Evolutionary conservation across 352 stramenopile genomes (phyloP).

Genomic region (Globisporangium emineosum): DNA sequence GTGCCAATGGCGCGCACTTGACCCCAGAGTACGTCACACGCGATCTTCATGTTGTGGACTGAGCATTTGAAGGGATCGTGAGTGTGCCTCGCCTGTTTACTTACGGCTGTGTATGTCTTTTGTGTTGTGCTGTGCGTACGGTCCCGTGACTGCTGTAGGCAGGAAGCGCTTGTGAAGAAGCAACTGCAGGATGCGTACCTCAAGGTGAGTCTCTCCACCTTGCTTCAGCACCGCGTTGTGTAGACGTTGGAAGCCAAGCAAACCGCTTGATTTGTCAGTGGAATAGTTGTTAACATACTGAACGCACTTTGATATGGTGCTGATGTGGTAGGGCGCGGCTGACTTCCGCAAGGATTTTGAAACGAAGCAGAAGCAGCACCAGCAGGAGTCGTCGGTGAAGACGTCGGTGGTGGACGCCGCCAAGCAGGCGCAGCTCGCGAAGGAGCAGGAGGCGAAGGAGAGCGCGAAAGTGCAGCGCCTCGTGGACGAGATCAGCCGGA

Average conservation of each 20-base stretch:
- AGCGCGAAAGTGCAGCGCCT: conserved; percentile 68
- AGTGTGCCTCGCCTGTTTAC: not conserved
- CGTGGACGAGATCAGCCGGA: conserved; percentile 76
- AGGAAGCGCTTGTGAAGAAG: conserved; percentile 65
- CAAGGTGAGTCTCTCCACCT: conserved; percentile 35
- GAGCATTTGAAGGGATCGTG: not conserved
- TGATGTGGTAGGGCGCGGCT: conserved; percentile 43
- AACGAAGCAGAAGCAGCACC: conserved; percentile 36
- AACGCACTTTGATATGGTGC: not conserved
- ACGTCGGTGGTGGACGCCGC: conserved; percentile 19
- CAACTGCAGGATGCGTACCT: conserved; percentile 73
- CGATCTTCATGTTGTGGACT: not conserved
- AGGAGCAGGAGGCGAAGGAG: conserved; percentile 68
- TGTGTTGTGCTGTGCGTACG: conserved; percentile 5
- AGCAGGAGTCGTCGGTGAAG: not conserved
- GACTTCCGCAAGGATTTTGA: conserved; percentile 69
- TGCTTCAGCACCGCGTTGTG: not conserved
- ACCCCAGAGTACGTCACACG: conserved; percentile 43
- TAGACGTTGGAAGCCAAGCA: not conserved
- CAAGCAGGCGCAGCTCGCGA: conserved; percentile 59
- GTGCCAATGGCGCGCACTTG: conserved; percentile 16
- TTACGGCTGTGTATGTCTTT: not conserved
- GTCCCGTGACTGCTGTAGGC: conserved; percentile 21
- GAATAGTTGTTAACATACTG: not conserved
- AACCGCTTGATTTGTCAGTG: not conserved